These are phyloP conservation scores for Gastrolobium villosum DNA, from an alignment of 306 rosid species.

Conservation along the genomic window DNA sequence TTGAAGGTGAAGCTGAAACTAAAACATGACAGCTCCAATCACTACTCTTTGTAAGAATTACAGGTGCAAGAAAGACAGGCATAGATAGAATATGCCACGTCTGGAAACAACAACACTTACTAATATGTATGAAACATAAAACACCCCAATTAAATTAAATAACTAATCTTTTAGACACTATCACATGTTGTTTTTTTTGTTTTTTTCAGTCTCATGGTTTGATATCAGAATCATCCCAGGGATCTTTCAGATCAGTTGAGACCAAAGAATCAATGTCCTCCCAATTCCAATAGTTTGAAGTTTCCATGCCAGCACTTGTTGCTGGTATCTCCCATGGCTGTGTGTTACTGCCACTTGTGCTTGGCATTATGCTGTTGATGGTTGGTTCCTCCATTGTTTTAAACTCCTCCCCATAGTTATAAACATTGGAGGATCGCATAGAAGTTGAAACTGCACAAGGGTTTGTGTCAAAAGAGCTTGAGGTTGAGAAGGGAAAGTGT, in stretches of 20 bases:
- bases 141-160: constrained; percentile 56
- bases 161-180: constrained; percentile 55
- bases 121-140: constrained; percentile 45
- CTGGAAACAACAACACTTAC: constrained; percentile 53
- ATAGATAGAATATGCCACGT: constrained; percentile 54
- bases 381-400: constrained; percentile 62
- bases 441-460: constrained; percentile 65
- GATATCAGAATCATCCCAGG: constrained; percentile 83
- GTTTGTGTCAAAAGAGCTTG: constrained; percentile 65
- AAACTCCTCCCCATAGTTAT: constrained; percentile 59
- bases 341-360: constrained; percentile 43
- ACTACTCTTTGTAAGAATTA: constrained; percentile 48
- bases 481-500: constrained; percentile 63
- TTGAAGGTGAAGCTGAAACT: constrained; percentile 69
- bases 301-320: constrained; percentile 55
- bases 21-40: constrained; percentile 72
- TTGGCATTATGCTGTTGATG: constrained; percentile 42
- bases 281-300: constrained; percentile 83
- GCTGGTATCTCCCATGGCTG: constrained; percentile 71
- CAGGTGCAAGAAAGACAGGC: constrained; percentile 45
- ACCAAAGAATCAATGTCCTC: constrained; percentile 87
- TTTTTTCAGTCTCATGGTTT: constrained; percentile 64
- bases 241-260: constrained; percentile 77
- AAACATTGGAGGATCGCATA: constrained; percentile 63
- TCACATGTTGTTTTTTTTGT: constrained; percentile 26